These are phyloP conservation scores for Juncus inflexus DNA, from an alignment of 176 grass and related monocot genomes.

Conservation along the genomic window DNA sequence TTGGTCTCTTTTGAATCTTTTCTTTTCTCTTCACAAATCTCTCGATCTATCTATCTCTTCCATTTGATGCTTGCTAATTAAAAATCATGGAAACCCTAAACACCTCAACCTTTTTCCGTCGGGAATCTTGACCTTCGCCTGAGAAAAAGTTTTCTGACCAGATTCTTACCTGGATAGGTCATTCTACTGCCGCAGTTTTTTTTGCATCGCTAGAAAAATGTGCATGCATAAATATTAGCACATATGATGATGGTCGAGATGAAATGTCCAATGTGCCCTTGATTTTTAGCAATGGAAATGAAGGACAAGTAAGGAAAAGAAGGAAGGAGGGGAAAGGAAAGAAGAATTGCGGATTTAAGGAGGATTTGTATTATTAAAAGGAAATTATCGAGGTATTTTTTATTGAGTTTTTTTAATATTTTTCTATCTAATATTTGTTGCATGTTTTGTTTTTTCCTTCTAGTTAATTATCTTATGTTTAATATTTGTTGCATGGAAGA, in stretches of 20 bases:
- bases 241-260: slow-evolving; percentile 39
- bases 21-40: slow-evolving; percentile 18
- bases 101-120: slow-evolving; percentile 26
- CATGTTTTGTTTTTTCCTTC: too few relatives aligned
- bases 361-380: too few relatives aligned
- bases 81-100: slow-evolving; percentile 35
- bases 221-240: slow-evolving; percentile 64
- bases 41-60: too few relatives aligned
- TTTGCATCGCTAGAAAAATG: slow-evolving; percentile 79
- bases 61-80: background rate
- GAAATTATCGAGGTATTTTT: background rate
- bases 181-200: slow-evolving; percentile 58
- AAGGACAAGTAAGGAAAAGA: background rate
- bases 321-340: slow-evolving; percentile 23
- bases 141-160: slow-evolving; percentile 41
- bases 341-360: background rate
- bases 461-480: too few relatives aligned
- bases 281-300: slow-evolving; percentile 30
- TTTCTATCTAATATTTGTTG: too few relatives aligned
- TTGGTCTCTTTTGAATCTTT: background rate
- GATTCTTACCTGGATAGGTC: slow-evolving; percentile 59
- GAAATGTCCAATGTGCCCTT: slow-evolving; percentile 42
- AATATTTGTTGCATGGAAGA: too few relatives aligned
- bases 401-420: background rate
- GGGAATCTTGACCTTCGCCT: background rate